Conservation (phyloP, 768 basidiomycete species). For the Boletus vinaceobasis region DNA sequence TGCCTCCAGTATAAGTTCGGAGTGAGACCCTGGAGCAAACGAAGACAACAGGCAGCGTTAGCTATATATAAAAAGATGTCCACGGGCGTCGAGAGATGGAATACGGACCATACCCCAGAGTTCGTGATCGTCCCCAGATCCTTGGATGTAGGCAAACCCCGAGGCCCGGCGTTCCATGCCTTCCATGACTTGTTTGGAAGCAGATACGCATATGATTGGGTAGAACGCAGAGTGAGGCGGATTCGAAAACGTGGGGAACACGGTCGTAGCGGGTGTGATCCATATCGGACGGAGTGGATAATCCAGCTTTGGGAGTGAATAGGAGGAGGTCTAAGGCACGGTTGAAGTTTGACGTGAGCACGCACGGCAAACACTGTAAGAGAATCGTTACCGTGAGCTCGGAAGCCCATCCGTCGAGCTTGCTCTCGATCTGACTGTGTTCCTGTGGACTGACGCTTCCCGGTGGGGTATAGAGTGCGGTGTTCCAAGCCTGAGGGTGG, state of each 20-base stretch:
- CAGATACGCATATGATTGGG: slow-evolving; percentile 83
- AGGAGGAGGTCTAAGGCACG: slow-evolving; percentile 59
- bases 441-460: slow-evolving; percentile 70
- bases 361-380: too few relatives aligned
- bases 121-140: slow-evolving; percentile 94
- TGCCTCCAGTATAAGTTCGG: slow-evolving; percentile 71
- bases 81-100: neutral
- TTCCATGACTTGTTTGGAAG: slow-evolving; percentile 66
- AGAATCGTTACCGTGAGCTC: slow-evolving; percentile 51
- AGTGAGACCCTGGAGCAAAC: slow-evolving; percentile 59
- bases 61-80: neutral
- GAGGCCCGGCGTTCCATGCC: slow-evolving; percentile 56
- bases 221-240: slow-evolving; percentile 36
- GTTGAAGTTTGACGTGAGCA: neutral
- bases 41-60: neutral
- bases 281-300: slow-evolving; percentile 81
- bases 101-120: slow-evolving; percentile 71
- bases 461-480: slow-evolving; percentile 65
- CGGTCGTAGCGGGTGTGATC: slow-evolving; percentile 71
- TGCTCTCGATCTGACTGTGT: slow-evolving; percentile 69
- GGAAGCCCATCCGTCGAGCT: slow-evolving; percentile 66
- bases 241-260: slow-evolving; percentile 40
- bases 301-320: slow-evolving; percentile 55
- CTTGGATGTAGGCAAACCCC: slow-evolving; percentile 89
- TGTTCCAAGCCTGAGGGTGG: slow-evolving; percentile 46